These are phyloP conservation scores for Sabuloglossum arenarium DNA, from an alignment of 495 filamentous ascomycete species.

Conservation along the genomic window DNA sequence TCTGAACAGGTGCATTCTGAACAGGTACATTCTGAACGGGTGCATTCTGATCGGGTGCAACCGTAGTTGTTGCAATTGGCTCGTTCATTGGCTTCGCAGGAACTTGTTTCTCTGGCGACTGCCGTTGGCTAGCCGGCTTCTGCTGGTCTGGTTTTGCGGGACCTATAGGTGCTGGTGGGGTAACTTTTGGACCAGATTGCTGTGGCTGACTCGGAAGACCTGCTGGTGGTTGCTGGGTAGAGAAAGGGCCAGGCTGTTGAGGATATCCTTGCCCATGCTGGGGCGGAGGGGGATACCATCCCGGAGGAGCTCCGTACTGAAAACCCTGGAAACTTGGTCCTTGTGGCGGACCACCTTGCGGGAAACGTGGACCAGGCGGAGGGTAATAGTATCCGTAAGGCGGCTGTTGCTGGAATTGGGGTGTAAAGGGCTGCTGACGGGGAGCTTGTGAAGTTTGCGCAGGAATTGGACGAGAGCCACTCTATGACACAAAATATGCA, in stretches of 20 bases:
- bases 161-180: conserved; percentile 1
- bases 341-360: conserved; percentile 41
- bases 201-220: conserved; percentile 26
- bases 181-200: conserved; percentile 6
- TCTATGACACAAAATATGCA: conserved; percentile 9
- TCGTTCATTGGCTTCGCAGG: conserved; percentile 7
- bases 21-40: no score
- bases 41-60: neutral
- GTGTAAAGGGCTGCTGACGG: conserved; percentile 30
- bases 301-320: conserved; percentile 45
- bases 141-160: conserved; percentile 7
- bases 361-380: conserved; percentile 25
- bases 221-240: conserved; percentile 13
- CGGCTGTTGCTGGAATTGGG: conserved; percentile 28
- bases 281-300: conserved; percentile 53
- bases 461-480: conserved; percentile 21
- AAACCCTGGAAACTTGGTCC: conserved; percentile 36
- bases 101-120: conserved; percentile 9
- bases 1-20: no score
- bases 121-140: conserved; percentile 7
- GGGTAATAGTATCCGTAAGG: conserved; percentile 24
- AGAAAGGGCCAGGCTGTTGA: conserved; percentile 20
- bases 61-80: neutral
- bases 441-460: conserved; percentile 16
- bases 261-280: conserved; percentile 49